Conservation (phyloP, 495 filamentous ascomycete species). For the Parachaetomium inaequale region DNA sequence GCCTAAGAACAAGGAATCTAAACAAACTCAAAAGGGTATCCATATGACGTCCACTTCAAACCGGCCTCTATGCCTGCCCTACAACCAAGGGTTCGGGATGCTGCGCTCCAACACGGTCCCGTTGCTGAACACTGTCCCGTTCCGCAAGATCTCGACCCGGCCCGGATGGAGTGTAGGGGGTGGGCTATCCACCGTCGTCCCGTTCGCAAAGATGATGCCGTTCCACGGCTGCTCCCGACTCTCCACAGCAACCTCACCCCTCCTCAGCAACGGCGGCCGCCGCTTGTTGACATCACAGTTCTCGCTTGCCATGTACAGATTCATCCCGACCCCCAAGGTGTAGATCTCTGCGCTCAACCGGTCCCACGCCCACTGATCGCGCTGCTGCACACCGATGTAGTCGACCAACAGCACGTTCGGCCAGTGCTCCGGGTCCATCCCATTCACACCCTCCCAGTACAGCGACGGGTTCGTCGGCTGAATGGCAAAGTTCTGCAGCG, state of each 20-base stretch:
- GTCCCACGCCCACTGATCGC: conserved; percentile 22
- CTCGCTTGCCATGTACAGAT: conserved; percentile 27
- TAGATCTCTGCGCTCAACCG: conserved; percentile 28
- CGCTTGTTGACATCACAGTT: conserved; percentile 23
- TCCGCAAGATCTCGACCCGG: conserved; percentile 10
- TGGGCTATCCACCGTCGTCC: conserved; percentile 15
- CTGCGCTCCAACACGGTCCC: conserved; percentile 18
- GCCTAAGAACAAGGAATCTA: not conserved
- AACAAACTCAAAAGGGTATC: not conserved
- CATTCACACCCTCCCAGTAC: conserved; percentile 27
- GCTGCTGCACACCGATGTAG: conserved; percentile 25
- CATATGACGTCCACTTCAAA: not conserved
- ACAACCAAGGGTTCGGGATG: conserved; percentile 21
- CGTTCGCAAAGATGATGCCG: conserved; percentile 25
- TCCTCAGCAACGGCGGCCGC: conserved; percentile 13
- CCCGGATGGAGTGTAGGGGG: conserved; percentile 8
- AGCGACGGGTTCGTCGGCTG: conserved; percentile 27
- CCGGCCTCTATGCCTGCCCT: not conserved
- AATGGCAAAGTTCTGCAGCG: conserved; percentile 22
- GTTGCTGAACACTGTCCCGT: conserved; percentile 17
- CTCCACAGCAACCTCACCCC: not conserved
- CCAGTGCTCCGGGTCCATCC: conserved; percentile 24
- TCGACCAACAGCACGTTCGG: conserved; percentile 28
- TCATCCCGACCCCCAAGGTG: conserved; percentile 25
- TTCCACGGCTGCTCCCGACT: conserved; percentile 9